Base-by-base conservation (phyloP, 305 asterid species). In the Fraxinus ornus region DNA sequence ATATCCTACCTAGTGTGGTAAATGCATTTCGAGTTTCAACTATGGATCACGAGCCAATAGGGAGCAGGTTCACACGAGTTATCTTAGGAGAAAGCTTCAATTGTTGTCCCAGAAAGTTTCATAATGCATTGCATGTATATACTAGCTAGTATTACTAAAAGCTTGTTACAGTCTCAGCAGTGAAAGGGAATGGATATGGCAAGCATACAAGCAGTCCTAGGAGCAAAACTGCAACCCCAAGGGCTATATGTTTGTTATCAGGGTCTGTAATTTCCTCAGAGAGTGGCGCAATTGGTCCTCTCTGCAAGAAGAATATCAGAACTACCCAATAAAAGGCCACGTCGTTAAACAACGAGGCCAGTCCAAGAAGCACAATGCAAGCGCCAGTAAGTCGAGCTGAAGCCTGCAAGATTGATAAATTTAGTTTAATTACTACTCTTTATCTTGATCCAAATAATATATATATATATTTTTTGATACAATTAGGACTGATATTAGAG, bases 311-410 rank as follows among this genome's bases (percentile, higher is more conserved):
- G 94, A 93, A 96, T 94, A 94, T 89, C 81, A 96, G 85, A 22
- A 89, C 97, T 17, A 89, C 97, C 99, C 99, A 94, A 75, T 94
- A 96, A 85, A 96, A 96, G 13, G 98, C 96, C 71, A 96, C 98
- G 28, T 96, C 98, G 39, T 79, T 94, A 37, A 94, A 88, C 84
- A 96, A 90, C 3, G 99, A 89, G 8, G 91, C 83, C 87, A 92
- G 86, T 44, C 97, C 99, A 79, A 96, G 97, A 76, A 96, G 95
- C 74, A 78, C 94, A 37, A 96, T 92, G 57, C 98, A 91, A 13
- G 89, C 92, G 5, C 89, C 88, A 47, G 94, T 90, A 30, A 95
- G 71, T 49, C 99, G 94, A 83, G 91, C 85, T 9, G 97, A 85
- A 78, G 89, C 91, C 99, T 95, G 97, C 84, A 80, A 83, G 80